phyloP scores from a whole-genome alignment of 768 basidiomycete species.

The Daedaleopsis sinensis region DNA sequence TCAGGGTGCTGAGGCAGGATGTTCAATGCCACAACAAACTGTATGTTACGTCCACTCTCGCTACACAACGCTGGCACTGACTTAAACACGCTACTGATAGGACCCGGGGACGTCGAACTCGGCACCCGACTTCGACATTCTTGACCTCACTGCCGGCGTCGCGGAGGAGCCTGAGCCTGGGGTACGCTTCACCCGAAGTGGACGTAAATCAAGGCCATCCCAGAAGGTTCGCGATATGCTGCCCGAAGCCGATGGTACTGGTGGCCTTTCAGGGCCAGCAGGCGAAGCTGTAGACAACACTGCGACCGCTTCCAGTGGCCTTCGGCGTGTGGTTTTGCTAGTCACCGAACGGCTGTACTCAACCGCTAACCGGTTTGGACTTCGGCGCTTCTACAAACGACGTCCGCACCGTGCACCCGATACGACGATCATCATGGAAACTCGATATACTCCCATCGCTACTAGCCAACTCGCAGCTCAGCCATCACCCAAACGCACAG shows the following conservation, averaged over 20 bases:
- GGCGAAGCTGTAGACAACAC: no score
- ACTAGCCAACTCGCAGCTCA: background rate
- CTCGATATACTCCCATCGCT: background rate
- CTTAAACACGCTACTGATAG: no score
- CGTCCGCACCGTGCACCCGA: conserved; percentile 2
- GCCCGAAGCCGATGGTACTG: background rate
- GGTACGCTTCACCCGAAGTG: background rate
- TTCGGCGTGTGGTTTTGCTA: background rate
- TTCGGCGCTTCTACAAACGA: conserved; percentile 7
- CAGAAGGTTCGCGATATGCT: background rate
- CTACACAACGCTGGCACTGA: no score
- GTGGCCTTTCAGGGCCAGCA: background rate
- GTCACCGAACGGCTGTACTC: conserved; percentile 2
- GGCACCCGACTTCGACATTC: no score
- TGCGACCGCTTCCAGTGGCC: background rate
- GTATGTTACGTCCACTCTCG: no score
- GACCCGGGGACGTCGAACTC: no score
- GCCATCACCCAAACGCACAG: background rate
- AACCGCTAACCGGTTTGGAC: conserved; percentile 3
- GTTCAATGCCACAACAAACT: no score
- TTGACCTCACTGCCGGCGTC: no score
- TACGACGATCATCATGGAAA: background rate
- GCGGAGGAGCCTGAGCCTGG: no score
- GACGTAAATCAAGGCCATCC: background rate
- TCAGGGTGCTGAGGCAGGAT: no score